A percentile compares a stretch with the other conserved stretches of the same genome.
These are phyloP conservation scores for Coccomyxa subellipsoidea DNA, from an alignment of 163 green algal species.

Conservation along the genomic window DNA sequence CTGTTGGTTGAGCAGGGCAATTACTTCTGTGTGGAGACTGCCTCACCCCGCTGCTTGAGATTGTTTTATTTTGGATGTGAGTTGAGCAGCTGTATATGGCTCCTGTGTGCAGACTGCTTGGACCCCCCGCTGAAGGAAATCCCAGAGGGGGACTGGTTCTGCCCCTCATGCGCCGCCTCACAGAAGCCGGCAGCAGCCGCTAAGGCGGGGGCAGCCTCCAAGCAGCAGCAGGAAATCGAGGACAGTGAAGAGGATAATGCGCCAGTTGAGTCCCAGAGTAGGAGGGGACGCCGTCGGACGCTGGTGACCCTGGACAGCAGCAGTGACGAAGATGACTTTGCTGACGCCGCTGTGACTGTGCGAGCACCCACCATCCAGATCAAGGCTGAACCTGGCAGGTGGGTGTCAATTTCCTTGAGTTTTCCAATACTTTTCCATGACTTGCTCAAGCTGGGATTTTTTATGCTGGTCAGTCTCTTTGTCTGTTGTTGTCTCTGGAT, in stretches of 20 bases:
- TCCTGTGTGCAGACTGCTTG: conserved; percentile 37
- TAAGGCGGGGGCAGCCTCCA: background rate
- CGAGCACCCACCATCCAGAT: background rate
- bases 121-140: conserved; percentile 29
- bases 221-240: background rate
- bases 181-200: background rate
- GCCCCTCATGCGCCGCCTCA: conserved; percentile 31
- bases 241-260: too few relatives aligned
- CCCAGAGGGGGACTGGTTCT: conserved; percentile 54
- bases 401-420: too few relatives aligned
- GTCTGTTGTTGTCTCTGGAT: too few relatives aligned
- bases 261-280: too few relatives aligned
- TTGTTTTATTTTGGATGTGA: too few relatives aligned
- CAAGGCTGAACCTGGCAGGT: background rate
- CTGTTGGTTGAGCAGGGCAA: too few relatives aligned
- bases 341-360: background rate
- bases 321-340: background rate
- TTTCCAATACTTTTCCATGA: too few relatives aligned
- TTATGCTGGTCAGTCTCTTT: too few relatives aligned
- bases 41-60: too few relatives aligned
- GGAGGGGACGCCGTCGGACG: background rate
- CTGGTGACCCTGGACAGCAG: conserved; percentile 1
- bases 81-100: too few relatives aligned
- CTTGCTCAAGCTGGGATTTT: too few relatives aligned
- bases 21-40: too few relatives aligned